Conservation (phyloP, 2,329 filamentous ascomycete species). For the Sordariomycetes sp. region DNA sequence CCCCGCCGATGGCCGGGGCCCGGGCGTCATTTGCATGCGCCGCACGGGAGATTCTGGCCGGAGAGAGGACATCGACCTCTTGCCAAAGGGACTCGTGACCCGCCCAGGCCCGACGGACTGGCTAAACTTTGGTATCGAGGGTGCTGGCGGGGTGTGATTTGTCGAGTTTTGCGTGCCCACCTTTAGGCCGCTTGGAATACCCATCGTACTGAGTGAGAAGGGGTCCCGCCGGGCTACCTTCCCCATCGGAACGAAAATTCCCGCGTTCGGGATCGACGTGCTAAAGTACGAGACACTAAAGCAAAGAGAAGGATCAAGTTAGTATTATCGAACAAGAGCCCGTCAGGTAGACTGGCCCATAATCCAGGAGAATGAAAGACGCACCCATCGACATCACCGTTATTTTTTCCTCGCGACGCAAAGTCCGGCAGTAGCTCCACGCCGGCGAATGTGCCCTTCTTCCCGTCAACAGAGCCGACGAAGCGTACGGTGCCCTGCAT, state of each 20-base stretch:
- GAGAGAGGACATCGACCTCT: slow-evolving; percentile 55
- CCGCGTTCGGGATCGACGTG: slow-evolving; percentile 64
- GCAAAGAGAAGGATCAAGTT: neutral
- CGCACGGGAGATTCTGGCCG: slow-evolving; percentile 79
- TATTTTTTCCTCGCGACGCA: slow-evolving; percentile 82
- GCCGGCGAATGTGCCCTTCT: slow-evolving; percentile 83
- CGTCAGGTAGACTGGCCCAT: neutral
- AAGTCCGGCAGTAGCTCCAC: slow-evolving; percentile 78
- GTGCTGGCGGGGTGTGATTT: slow-evolving; percentile 50
- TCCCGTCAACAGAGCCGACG: slow-evolving; percentile 73
- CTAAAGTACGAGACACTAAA: slow-evolving; percentile 52
- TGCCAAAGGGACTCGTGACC: slow-evolving; percentile 56
- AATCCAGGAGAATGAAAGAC: slow-evolving; percentile 12
- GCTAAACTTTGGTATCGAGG: slow-evolving; percentile 66
- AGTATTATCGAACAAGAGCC: neutral
- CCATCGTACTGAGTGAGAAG: slow-evolving; percentile 54
- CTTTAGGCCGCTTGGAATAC: slow-evolving; percentile 39
- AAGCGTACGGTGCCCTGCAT: slow-evolving; percentile 89
- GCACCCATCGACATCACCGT: slow-evolving; percentile 88
- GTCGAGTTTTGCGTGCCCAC: slow-evolving; percentile 42
- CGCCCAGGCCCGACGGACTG: slow-evolving; percentile 72
- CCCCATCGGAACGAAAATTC: slow-evolving; percentile 83
- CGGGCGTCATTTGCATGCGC: slow-evolving; percentile 50
- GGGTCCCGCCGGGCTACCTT: slow-evolving; percentile 60
- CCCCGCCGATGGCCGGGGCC: slow-evolving; percentile 40